A percentile compares a stretch with the other conserved stretches of the same genome.
phyloP scores from a whole-genome alignment of 2,329 filamentous ascomycete genomes.

The Penicillium sp. region DNA sequence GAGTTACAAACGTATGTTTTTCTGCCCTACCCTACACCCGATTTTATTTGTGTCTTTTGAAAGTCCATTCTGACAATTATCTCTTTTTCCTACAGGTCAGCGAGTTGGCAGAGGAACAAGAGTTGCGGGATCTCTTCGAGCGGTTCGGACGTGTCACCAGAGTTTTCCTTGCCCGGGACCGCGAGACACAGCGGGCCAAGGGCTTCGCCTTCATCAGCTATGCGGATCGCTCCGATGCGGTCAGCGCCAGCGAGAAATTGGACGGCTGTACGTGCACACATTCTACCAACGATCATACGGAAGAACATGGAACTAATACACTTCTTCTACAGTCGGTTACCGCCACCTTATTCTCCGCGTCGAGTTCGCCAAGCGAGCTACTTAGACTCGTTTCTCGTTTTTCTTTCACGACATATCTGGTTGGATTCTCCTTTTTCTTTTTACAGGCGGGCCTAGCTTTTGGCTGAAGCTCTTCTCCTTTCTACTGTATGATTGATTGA shows the following conservation, averaged over 20 bases:
- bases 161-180: constrained; percentile 97
- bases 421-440: constrained; percentile 31
- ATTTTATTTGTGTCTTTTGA: constrained; percentile 5
- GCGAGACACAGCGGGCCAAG: constrained; percentile 94
- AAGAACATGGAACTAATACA: constrained; percentile 27
- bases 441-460: constrained; percentile 36
- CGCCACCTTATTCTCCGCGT: constrained; percentile 58
- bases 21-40: background rate
- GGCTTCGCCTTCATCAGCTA: constrained; percentile 99
- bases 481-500: constrained; percentile 44
- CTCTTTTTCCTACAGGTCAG: constrained; percentile 66
- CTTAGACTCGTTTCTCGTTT: constrained; percentile 36
- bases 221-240: constrained; percentile 84
- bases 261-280: constrained; percentile 72
- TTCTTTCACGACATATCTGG: constrained; percentile 36
- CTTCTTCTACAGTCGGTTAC: constrained; percentile 50
- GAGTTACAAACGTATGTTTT: constrained; percentile 90
- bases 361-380: constrained; percentile 56
- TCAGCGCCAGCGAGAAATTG: constrained; percentile 95
- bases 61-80: constrained; percentile 14
- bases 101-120: constrained; percentile 94
- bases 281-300: constrained; percentile 3
- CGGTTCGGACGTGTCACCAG: constrained; percentile 94
- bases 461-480: constrained; percentile 37
- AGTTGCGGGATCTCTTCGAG: constrained; percentile 97